Percentiles rank a stretch among this genome's conserved stretches.
Evolutionary conservation across 2,329 filamentous ascomycete genomes (phyloP).

Genomic region (Tolypocladium amazonense): DNA sequence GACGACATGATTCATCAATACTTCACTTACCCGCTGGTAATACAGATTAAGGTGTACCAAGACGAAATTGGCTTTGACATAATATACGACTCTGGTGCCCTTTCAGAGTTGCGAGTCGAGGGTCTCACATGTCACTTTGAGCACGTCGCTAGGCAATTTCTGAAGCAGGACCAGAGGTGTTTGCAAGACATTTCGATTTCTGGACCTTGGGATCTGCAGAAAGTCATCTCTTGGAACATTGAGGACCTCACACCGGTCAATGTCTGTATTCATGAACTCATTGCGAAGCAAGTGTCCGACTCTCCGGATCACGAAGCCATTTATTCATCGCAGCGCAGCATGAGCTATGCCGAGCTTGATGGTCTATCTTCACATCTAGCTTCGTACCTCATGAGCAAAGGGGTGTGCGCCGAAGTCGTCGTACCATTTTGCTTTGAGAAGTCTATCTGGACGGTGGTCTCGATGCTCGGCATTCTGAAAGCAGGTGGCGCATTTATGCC

Average conservation of each 20-base stretch:
- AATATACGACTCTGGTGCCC: neutral
- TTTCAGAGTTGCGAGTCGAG: neutral
- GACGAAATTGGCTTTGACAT: neutral
- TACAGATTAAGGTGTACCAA: conserved; percentile 30
- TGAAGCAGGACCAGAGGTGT: neutral
- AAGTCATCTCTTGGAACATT: neutral
- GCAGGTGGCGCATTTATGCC: conserved; percentile 6
- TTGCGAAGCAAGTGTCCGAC: conserved; percentile 1
- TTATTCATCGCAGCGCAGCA: conserved; percentile 3
- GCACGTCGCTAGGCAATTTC: neutral
- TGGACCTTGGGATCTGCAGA: neutral
- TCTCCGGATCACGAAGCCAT: conserved; percentile 1
- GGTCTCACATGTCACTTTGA: neutral
- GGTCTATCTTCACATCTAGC: conserved; percentile 3
- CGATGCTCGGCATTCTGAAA: conserved; percentile 6
- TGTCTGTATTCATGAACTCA: conserved; percentile 15
- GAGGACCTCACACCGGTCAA: neutral
- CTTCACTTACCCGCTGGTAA: conserved; percentile 8
- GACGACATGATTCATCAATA: conserved; percentile 7
- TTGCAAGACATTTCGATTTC: neutral
- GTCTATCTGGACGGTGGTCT: conserved; percentile 3
- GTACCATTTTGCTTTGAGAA: conserved; percentile 8
- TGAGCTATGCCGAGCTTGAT: conserved; percentile 5
- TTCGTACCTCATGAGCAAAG: conserved; percentile 19
- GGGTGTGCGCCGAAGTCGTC: no score